Conservation (phyloP, 148 eudicot genomes). For the Fagopyrum tataricum region DNA sequence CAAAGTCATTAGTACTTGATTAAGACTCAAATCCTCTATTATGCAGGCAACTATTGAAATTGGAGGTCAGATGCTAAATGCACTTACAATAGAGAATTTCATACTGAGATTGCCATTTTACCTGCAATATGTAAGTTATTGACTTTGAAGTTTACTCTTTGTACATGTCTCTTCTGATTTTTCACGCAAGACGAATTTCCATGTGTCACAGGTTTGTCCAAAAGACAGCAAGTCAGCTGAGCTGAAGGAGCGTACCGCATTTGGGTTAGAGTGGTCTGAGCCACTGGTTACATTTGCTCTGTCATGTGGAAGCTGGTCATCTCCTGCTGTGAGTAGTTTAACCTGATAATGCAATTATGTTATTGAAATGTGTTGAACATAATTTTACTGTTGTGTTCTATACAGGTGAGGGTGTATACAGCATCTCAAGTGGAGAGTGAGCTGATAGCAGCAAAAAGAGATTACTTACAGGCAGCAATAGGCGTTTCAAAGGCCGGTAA, state of each 20-base stretch:
- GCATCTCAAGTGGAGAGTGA: constrained; percentile 77
- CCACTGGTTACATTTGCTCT: constrained; percentile 11
- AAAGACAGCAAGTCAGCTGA: constrained; percentile 12
- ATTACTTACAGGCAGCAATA: constrained; percentile 72
- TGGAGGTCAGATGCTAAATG: constrained; percentile 29
- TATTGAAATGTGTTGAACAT: too few species aligned
- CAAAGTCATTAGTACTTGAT: constrained; percentile 1
- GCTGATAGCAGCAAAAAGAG: constrained; percentile 74
- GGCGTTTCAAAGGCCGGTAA: constrained; percentile 43
- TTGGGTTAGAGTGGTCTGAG: constrained; percentile 15
- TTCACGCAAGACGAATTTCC: background rate
- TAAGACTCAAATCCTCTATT: background rate
- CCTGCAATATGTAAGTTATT: constrained; percentile 19
- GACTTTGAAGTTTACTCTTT: background rate
- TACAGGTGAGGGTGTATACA: constrained; percentile 77
- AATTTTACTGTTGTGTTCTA: background rate
- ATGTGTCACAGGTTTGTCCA: constrained; percentile 13
- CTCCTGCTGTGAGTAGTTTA: constrained; percentile 77
- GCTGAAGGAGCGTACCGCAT: constrained; percentile 5
- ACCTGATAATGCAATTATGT: too few species aligned
- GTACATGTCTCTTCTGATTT: background rate
- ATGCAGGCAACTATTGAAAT: constrained; percentile 36
- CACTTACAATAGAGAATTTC: constrained; percentile 36
- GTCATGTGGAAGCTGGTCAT: constrained; percentile 20
- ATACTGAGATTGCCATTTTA: constrained; percentile 35